Percentiles rank a stretch among this genome's conserved stretches.
Evolutionary conservation across 1,139 yeast species (phyloP).

Genomic region (Pichia norvegensis): DNA sequence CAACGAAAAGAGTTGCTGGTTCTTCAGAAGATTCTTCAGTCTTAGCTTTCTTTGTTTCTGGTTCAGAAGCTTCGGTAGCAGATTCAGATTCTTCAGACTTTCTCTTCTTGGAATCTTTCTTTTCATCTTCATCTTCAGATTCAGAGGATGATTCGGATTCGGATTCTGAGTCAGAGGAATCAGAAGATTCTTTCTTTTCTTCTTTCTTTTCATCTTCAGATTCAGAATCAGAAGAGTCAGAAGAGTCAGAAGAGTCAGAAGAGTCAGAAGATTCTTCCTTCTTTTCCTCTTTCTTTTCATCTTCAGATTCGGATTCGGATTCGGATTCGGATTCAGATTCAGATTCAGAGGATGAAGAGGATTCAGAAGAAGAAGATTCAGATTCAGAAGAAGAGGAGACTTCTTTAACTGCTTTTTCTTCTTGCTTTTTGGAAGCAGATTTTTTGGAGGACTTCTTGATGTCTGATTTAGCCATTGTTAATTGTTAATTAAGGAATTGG

Average conservation of each 20-base stretch:
- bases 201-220: conserved; percentile 25
- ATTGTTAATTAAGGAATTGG: background rate
- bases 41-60: conserved; percentile 30
- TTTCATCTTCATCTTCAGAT: conserved; percentile 21
- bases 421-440: conserved; percentile 26
- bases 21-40: conserved; percentile 32
- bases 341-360: conserved; percentile 18
- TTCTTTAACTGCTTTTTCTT: conserved; percentile 19
- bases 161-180: conserved; percentile 22
- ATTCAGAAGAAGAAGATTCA: background rate
- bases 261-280: conserved; percentile 22
- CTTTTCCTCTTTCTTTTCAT: conserved; percentile 23
- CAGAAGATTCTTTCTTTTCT: conserved; percentile 8
- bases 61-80: conserved; percentile 33
- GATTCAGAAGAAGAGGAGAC: conserved; percentile 8
- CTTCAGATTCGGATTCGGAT: conserved; percentile 23
- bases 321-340: conserved; percentile 17
- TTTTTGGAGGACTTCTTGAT: conserved; percentile 24
- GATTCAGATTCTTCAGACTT: conserved; percentile 19
- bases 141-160: conserved; percentile 16
- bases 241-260: conserved; percentile 15
- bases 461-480: conserved; percentile 27
- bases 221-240: conserved; percentile 24
- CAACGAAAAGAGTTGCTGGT: conserved; percentile 89
- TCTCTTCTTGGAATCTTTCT: conserved; percentile 23